These are phyloP conservation scores for Nannochloropsis granulata DNA, from an alignment of 108 stramenopile species.

Conservation along the genomic window DNA sequence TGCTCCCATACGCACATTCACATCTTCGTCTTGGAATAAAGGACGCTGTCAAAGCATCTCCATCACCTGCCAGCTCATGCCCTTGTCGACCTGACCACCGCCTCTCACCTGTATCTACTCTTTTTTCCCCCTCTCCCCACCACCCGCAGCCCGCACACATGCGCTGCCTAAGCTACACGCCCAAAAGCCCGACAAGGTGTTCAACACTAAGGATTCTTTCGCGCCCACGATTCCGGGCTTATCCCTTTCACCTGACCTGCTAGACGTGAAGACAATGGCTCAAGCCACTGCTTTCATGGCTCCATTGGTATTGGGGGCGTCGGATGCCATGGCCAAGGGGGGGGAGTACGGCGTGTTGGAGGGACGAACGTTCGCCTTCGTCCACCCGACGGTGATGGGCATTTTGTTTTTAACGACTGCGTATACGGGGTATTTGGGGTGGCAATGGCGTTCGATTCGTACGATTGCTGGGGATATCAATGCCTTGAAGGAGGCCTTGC, in stretches of 20 bases:
- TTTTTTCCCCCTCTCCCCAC: not conserved
- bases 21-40: not conserved
- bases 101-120: not conserved
- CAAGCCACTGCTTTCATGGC: not conserved
- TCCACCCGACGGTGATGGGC: conserved; percentile 76
- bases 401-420: conserved; percentile 46
- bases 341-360: conserved; percentile 28
- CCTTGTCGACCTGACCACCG: no score
- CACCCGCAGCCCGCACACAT: not conserved
- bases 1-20: not conserved
- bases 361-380: conserved; percentile 30
- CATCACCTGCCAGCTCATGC: no score
- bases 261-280: not conserved
- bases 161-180: not conserved
- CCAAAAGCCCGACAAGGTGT: not conserved
- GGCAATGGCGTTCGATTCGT: conserved; percentile 65
- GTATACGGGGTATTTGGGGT: conserved; percentile 68
- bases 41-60: not conserved
- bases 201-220: not conserved
- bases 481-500: conserved; percentile 41
- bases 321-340: conserved; percentile 23
- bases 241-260: not conserved
- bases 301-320: conserved; percentile 1
- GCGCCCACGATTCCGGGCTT: not conserved
- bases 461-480: conserved; percentile 68